Evolutionary conservation across 805 yeast genomes (phyloP), one percentile per base, ranked within the genome.

Genomic region (Wickerhamiella azyma): DNA sequence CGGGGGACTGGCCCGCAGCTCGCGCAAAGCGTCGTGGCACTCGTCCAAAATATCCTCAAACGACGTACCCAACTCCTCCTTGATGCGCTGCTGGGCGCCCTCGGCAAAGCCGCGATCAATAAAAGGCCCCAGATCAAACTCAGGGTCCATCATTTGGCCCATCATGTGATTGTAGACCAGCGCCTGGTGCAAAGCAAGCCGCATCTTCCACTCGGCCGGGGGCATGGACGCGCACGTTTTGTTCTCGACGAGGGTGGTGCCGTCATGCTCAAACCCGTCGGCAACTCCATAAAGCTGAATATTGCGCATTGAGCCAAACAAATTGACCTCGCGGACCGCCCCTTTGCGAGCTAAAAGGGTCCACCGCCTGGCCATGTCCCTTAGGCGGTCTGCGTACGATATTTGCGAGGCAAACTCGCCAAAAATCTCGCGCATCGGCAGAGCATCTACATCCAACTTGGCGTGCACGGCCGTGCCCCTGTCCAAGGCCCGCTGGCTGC

Each of bases 151-250:
- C 48, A 53, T 41, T 17, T 29, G 28, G 11, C 26, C 5, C 38
- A 60, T 35, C 39, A 62, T 37, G 35, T 46, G 32, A 32, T 55
- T 57, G 45, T 62, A 62, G 7, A 53, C 37, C 32, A 58, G 48
- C n/a, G 60, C 45, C 48, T 62, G 66, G 42, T 62, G 66, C 39
- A 54, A 59, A 3, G 66, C 66, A 4, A 58, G 48, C 2, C 56
- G 51, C 41, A 52, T 45, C 41, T 56, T 56, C 18, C 47, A 44
- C 6, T 42, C 30, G 7, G 28, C 26, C n/a, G 46, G 39, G 1
- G 39, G 38, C 14, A 30, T 18, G 1, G 33, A 5, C 6, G 11
- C 16, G 6, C 53, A 43, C 14, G 64, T 56, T 41, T 62, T 62
- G 9, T 64, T 60, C 21, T 62, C 66, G 8, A 48, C 45, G 9